phyloP scores from a whole-genome alignment of 345 rosid genomes.

The Kernera saxatilis region DNA sequence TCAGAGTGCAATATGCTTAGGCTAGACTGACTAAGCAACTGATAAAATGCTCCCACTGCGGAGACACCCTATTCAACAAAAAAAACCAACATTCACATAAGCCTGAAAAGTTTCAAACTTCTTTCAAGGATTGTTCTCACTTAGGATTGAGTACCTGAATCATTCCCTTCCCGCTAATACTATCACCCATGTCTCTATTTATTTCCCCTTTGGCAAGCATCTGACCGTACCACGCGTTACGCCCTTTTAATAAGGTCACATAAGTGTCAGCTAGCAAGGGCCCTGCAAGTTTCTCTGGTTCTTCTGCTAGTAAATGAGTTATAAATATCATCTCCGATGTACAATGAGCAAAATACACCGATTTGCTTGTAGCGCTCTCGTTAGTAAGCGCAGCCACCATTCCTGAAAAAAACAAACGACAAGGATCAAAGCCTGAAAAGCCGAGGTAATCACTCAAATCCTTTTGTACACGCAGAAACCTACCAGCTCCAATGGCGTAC shows the following conservation, averaged over 20 bases:
- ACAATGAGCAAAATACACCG: constrained; percentile 94
- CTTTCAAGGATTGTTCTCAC: neutral
- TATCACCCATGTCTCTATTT: constrained; percentile 90
- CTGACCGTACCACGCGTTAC: constrained; percentile 98
- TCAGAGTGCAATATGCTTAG: constrained; percentile 65
- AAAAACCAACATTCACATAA: neutral
- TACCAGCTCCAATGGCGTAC: constrained; percentile 99
- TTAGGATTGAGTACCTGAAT: constrained; percentile 63
- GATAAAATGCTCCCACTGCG: constrained; percentile 88
- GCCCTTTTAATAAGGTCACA: constrained; percentile 87
- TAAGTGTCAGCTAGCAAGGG: constrained; percentile 96
- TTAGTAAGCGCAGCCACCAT: constrained; percentile 93
- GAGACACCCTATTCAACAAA: constrained; percentile 71
- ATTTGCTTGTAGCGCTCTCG: constrained; percentile 96
- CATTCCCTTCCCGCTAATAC: constrained; percentile 96
- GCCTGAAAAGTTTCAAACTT: neutral
- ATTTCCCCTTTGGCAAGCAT: constrained; percentile 74
- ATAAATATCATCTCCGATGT: constrained; percentile 98
- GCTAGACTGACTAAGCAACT: constrained; percentile 72
- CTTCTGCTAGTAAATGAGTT: constrained; percentile 89
- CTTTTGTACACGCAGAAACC: constrained; percentile 5
- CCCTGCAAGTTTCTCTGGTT: constrained; percentile 96
- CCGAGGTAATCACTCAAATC: neutral
- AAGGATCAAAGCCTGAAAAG: neutral
- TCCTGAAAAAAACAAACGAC: constrained; percentile 39